Percentiles rank a stretch among this genome's conserved stretches.
These are phyloP conservation scores for Lasiodiplodia gonubiensis DNA, from an alignment of 2,329 filamentous ascomycete genomes.

Conservation along the genomic window DNA sequence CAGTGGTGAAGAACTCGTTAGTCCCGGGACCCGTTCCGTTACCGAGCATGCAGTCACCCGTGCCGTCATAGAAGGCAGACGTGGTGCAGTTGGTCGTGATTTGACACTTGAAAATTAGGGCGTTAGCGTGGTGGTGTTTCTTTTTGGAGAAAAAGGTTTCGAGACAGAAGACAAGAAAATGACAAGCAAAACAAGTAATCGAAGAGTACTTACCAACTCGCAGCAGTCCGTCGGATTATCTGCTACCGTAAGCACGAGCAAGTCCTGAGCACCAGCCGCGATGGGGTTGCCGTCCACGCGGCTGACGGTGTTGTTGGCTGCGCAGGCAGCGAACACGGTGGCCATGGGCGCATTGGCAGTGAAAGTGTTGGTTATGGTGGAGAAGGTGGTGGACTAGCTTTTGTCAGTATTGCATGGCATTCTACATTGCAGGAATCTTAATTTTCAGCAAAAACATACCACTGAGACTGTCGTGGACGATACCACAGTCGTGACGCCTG, in stretches of 20 bases:
- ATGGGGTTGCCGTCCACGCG: constrained; percentile 1
- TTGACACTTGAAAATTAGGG: neutral
- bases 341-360: neutral
- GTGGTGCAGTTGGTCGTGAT: neutral
- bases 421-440: no score
- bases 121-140: no score
- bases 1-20: neutral
- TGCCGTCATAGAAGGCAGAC: neutral
- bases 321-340: neutral
- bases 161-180: no score
- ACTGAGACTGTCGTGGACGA: neutral
- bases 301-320: constrained; percentile 2
- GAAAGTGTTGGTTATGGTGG: constrained; percentile 11
- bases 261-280: neutral
- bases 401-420: neutral
- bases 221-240: neutral
- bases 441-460: neutral
- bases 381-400: constrained; percentile 1
- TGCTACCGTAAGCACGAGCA: neutral
- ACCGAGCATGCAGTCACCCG: neutral
- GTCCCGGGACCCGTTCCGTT: neutral
- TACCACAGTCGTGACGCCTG: neutral
- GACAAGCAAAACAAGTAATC: no score
- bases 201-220: neutral
- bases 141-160: no score